phyloP scores from a whole-genome alignment of 108 stramenopile species.

The Skeletonema tropicum region DNA sequence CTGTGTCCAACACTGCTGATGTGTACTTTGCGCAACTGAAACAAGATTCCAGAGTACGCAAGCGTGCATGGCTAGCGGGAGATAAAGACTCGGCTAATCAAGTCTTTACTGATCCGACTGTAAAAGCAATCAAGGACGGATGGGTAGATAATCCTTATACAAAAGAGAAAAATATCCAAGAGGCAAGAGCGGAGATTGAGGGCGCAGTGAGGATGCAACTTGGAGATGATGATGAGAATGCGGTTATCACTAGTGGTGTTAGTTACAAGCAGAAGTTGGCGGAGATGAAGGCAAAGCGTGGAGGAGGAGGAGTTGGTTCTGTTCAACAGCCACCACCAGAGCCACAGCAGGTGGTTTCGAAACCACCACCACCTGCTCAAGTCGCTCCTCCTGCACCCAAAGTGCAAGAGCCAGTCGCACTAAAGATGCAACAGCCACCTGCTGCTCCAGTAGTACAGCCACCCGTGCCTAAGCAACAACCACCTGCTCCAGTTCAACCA shows the following conservation, averaged over 20 bases:
- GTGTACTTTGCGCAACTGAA: conserved; percentile 89
- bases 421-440: neutral
- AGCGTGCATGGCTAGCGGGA: conserved; percentile 58
- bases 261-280: conserved; percentile 72
- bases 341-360: neutral
- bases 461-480: neutral
- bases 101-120: conserved; percentile 67
- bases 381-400: conserved; percentile 1
- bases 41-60: conserved; percentile 78
- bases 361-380: neutral
- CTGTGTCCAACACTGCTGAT: conserved; percentile 81
- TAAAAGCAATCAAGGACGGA: conserved; percentile 51
- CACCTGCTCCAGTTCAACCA: conserved; percentile 9
- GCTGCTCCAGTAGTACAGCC: neutral
- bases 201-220: conserved; percentile 17
- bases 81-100: conserved; percentile 63
- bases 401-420: neutral
- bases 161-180: conserved; percentile 45
- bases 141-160: conserved; percentile 75
- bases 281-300: conserved; percentile 35
- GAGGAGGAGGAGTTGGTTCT: conserved; percentile 12
- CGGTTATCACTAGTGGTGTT: conserved; percentile 32
- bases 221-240: conserved; percentile 4
- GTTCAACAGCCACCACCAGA: conserved; percentile 12
- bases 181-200: conserved; percentile 21